phyloP scores from a whole-genome alignment of 2,329 filamentous ascomycete species.

The Apiospora koreana region DNA sequence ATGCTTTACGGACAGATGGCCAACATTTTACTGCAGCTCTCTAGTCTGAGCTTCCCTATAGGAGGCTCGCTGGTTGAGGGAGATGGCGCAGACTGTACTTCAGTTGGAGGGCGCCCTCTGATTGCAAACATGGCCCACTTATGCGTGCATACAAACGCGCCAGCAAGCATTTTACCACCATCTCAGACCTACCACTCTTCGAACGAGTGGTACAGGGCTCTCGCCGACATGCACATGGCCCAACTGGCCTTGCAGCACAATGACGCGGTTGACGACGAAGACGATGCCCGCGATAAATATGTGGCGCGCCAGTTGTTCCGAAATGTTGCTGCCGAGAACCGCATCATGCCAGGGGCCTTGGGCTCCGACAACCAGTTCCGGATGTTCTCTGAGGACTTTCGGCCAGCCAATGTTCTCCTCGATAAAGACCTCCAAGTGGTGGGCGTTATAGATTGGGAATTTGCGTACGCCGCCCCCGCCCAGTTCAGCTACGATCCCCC shows the following conservation, averaged over 20 bases:
- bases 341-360: slow-evolving; percentile 18
- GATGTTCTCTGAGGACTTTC: slow-evolving; percentile 38
- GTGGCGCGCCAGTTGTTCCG: slow-evolving; percentile 43
- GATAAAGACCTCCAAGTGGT: slow-evolving; percentile 28
- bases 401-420: slow-evolving; percentile 35
- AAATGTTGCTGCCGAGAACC: slow-evolving; percentile 29
- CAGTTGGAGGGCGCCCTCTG: slow-evolving; percentile 35
- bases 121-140: slow-evolving; percentile 45
- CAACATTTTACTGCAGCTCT: slow-evolving; percentile 40
- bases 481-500: slow-evolving; percentile 37
- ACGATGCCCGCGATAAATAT: slow-evolving; percentile 45
- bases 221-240: slow-evolving; percentile 43
- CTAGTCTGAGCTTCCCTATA: slow-evolving; percentile 30
- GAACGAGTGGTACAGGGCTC: slow-evolving; percentile 38
- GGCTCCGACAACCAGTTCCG: slow-evolving; percentile 16
- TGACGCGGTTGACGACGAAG: slow-evolving; percentile 35
- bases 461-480: slow-evolving; percentile 34
- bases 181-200: slow-evolving; percentile 28
- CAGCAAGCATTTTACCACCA: not conserved
- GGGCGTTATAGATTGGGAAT: slow-evolving; percentile 44
- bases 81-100: slow-evolving; percentile 24
- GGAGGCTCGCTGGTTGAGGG: slow-evolving; percentile 40
- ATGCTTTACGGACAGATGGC: slow-evolving; percentile 42
- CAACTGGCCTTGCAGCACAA: slow-evolving; percentile 43
- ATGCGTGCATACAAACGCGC: slow-evolving; percentile 24